Percentiles rank a stretch among this genome's conserved stretches.
Evolutionary conservation across 2,329 filamentous ascomycete genomes (phyloP).

Genomic region (Aspergillus pseudoterreus): DNA sequence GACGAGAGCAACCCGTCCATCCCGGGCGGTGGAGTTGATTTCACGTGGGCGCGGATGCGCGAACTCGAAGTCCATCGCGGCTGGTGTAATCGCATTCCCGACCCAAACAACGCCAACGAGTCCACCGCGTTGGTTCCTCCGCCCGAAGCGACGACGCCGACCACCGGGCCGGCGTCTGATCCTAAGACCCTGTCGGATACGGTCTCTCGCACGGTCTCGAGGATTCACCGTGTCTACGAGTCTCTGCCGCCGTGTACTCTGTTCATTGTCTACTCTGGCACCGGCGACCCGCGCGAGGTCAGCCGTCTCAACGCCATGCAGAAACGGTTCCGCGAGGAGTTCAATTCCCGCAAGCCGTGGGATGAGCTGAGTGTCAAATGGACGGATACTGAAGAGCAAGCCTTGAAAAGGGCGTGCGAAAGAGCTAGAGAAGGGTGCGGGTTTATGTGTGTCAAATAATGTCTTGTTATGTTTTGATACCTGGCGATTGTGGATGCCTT

Average conservation of each 20-base stretch:
- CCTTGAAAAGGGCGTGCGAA: conserved; percentile 53
- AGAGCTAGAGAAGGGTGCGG: conserved; percentile 56
- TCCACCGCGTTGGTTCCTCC: conserved; percentile 26
- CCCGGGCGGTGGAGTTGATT: conserved; percentile 54
- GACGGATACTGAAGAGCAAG: conserved; percentile 62
- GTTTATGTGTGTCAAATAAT: conserved; percentile 57
- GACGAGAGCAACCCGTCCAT: conserved; percentile 43
- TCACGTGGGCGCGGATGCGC: conserved; percentile 60
- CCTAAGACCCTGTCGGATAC: conserved; percentile 39
- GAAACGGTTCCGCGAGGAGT: conserved; percentile 55
- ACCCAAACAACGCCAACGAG: conserved; percentile 43
- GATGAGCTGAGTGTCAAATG: conserved; percentile 60
- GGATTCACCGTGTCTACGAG: conserved; percentile 53
- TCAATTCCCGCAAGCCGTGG: conserved; percentile 57
- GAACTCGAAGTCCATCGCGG: conserved; percentile 59
- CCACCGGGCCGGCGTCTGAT: conserved; percentile 7
- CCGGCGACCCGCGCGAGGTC: conserved; percentile 58
- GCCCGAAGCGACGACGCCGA: conserved; percentile 22
- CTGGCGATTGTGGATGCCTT: no score
- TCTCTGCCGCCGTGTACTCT: conserved; percentile 57
- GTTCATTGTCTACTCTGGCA: conserved; percentile 62
- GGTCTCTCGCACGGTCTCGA: conserved; percentile 48
- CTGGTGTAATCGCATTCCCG: conserved; percentile 54
- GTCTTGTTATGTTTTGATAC: no score
- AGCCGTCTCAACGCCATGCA: conserved; percentile 55